These are phyloP conservation scores for Crassisporium funariophilum DNA, from an alignment of 768 basidiomycete species.

Conservation along the genomic window DNA sequence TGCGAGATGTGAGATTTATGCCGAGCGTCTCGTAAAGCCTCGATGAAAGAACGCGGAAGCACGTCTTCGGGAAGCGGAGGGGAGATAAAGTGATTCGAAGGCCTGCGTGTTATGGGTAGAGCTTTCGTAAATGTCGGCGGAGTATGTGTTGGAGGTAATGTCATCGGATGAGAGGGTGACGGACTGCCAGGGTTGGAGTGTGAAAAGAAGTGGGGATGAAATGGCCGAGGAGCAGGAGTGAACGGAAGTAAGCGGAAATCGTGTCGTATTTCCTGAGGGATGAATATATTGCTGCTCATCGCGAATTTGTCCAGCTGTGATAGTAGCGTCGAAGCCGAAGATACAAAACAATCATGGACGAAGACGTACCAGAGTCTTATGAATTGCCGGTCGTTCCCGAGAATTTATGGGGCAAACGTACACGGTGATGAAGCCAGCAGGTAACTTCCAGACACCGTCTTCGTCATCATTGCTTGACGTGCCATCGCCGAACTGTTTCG, in stretches of 20 bases:
- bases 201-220: conserved; percentile 25
- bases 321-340: conserved; percentile 5
- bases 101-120: conserved; percentile 26
- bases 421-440: conserved; percentile 69
- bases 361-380: conserved; percentile 65
- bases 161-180: conserved; percentile 20
- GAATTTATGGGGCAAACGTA: conserved; percentile 71
- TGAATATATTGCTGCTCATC: conserved; percentile 65
- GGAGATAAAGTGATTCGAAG: conserved; percentile 15
- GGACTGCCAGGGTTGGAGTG: conserved; percentile 34
- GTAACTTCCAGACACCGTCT: conserved; percentile 55
- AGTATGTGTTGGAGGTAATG: conserved; percentile 29
- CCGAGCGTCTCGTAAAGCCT: conserved; percentile 30
- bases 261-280: conserved; percentile 45
- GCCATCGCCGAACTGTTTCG: conserved; percentile 15
- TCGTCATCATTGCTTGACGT: conserved; percentile 28
- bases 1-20: conserved; percentile 49
- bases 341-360: conserved; percentile 2
- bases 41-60: conserved; percentile 34
- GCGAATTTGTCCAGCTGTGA: conserved; percentile 75
- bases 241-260: conserved; percentile 36
- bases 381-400: conserved; percentile 64
- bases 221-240: conserved; percentile 13
- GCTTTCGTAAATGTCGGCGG: conserved; percentile 28
- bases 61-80: conserved; percentile 18